Evolutionary conservation across 2,329 filamentous ascomycete species (phyloP), one percentile per base, ranked within the genome.

Genomic region (Fusarium continuum): DNA sequence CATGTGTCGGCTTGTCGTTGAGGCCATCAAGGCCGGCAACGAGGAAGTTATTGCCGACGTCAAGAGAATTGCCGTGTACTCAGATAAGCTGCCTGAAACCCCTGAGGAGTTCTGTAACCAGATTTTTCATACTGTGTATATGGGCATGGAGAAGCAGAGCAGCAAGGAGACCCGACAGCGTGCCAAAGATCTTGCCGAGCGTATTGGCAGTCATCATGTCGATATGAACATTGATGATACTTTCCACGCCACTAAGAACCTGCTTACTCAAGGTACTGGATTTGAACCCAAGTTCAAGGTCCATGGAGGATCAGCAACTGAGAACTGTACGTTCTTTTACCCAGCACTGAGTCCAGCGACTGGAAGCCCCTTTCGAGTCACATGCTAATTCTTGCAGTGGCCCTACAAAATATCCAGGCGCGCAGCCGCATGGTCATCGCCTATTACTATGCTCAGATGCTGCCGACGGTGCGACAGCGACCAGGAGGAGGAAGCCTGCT

Each of bases 151-250:
- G 65, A 85, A 89, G 61, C 89, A 88, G 35, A 88, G 85, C 44
- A 87, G 83, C 20, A 77, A 79, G 35, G 89, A 92, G 63, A 93
- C 91, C 0, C 79, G 91, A 9, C 79, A 82, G 40, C 81, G 91
- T 23, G 89, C 91, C 2, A 84, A 84, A 69, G 80, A 83, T 1
- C 80, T 94, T 1, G 74, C 83, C 5, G 70, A 79, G 5, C 81
- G 79, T 5, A 92, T 94, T 47, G 91, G 91, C 4, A 81, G 85
- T 14, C 88, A 92, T 69, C 92, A 95, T 71, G 81, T 85, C 5
- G 85, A 93, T 70, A 79, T 92, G 38, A 86, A 92, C 69, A 92
- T 94, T 53, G 91, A 94, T 70, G 81, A 82, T 2, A 82, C 88
- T 8, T 86, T 88, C 59, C 78, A 83, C 17, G 61, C 49, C 8